Evolutionary conservation across 2,329 filamentous ascomycete species (phyloP).

Genomic region (Coniochaeta sp.): DNA sequence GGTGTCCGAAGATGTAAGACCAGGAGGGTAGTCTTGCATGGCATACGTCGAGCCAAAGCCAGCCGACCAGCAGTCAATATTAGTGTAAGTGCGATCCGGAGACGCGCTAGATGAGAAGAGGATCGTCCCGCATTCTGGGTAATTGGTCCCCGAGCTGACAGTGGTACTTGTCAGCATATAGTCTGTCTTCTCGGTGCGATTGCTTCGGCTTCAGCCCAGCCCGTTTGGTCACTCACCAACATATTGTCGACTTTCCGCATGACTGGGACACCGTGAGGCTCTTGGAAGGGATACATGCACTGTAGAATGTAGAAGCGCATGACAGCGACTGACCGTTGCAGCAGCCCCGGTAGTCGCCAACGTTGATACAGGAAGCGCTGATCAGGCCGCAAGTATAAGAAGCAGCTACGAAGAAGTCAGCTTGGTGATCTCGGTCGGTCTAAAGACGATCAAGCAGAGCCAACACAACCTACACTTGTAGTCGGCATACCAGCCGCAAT

Average conservation of each 20-base stretch:
- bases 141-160: background rate
- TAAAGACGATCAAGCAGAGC: background rate
- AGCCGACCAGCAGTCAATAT: background rate
- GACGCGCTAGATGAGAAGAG: background rate
- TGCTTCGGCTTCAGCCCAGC: no score
- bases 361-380: constrained; percentile 1
- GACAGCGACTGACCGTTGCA: background rate
- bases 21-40: background rate
- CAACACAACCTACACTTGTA: background rate
- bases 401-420: background rate
- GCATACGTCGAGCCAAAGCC: background rate
- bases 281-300: background rate
- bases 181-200: background rate
- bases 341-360: constrained; percentile 1
- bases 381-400: background rate
- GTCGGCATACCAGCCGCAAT: background rate
- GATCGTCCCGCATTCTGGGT: background rate
- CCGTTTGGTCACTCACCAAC: constrained; percentile 1
- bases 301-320: background rate
- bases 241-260: background rate
- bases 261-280: background rate
- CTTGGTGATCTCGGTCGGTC: background rate
- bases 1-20: background rate
- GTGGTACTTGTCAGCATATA: background rate
- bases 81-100: background rate